A percentile compares a stretch with the other conserved stretches of the same genome.
These are phyloP conservation scores for Pseudoturritis turrita DNA, from an alignment of 345 rosid genomes.

Conservation along the genomic window DNA sequence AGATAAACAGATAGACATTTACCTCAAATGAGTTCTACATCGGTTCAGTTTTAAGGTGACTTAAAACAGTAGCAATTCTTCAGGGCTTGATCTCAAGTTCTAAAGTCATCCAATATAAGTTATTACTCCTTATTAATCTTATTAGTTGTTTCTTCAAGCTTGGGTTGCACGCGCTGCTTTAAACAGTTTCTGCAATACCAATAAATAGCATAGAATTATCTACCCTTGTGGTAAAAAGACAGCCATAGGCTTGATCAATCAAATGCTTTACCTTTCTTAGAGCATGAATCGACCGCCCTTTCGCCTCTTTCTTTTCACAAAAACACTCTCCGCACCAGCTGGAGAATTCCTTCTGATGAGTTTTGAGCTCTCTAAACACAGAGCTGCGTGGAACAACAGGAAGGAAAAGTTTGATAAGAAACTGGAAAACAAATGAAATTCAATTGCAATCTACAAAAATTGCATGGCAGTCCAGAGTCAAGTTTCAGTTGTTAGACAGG, in stretches of 20 bases:
- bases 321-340: constrained; percentile 93
- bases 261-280: constrained; percentile 55
- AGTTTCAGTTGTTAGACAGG: background rate
- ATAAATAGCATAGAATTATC: background rate
- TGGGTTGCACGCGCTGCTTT: constrained; percentile 38
- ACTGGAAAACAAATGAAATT: background rate
- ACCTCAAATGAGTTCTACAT: constrained; percentile 22
- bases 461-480: constrained; percentile 1
- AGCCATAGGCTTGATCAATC: background rate
- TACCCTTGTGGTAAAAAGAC: background rate
- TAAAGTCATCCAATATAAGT: constrained; percentile 10
- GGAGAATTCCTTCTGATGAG: constrained; percentile 73
- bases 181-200: constrained; percentile 33
- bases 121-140: background rate
- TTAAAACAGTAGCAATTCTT: constrained; percentile 19
- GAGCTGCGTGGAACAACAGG: constrained; percentile 45
- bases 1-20: background rate
- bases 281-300: constrained; percentile 43
- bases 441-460: background rate
- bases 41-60: constrained; percentile 38
- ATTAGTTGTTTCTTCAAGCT: constrained; percentile 10
- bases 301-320: constrained; percentile 67
- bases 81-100: constrained; percentile 13
- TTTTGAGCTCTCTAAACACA: constrained; percentile 77
- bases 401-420: constrained; percentile 10